Percentiles rank a stretch among this genome's conserved stretches.
Conservation (phyloP, 768 basidiomycete species). For the Boletus patriciae region DNA sequence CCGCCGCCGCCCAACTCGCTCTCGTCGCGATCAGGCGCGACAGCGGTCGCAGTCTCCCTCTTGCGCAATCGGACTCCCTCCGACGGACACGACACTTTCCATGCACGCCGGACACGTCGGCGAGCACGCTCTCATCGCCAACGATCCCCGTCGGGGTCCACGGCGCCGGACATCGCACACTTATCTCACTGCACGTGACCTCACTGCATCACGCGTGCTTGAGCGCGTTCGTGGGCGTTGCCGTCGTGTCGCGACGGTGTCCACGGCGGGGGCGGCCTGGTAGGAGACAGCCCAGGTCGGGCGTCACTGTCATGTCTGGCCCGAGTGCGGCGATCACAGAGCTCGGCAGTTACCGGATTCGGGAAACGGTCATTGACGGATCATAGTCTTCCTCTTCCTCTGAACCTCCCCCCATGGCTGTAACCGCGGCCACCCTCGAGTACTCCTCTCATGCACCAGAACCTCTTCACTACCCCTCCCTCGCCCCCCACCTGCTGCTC, state of each 20-base stretch:
- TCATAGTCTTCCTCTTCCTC: neutral
- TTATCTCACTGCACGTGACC: constrained; percentile 31
- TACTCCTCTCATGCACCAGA: constrained; percentile 68
- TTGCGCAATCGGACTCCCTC: constrained; percentile 2
- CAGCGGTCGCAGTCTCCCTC: neutral
- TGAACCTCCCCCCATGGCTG: constrained; percentile 13
- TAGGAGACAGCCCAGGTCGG: neutral
- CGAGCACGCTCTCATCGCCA: neutral
- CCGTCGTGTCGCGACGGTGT: constrained; percentile 4
- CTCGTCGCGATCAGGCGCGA: constrained; percentile 21
- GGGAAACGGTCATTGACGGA: neutral
- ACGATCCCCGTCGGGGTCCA: constrained; percentile 12
- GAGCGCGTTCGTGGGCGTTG: constrained; percentile 5
- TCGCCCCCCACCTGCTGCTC: constrained; percentile 64
- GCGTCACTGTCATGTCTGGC: neutral
- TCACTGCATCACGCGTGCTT: constrained; percentile 4
- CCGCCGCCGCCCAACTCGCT: neutral
- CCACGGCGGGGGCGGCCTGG: neutral
- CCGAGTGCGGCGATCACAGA: neutral
- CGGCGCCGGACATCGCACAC: constrained; percentile 13
- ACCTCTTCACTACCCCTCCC: constrained; percentile 64
- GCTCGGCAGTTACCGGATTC: constrained; percentile 13
- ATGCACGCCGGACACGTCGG: constrained; percentile 6
- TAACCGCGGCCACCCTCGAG: constrained; percentile 56
- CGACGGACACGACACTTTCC: neutral